Percentiles rank a stretch among this genome's conserved stretches.
These are phyloP conservation scores for Boletus coccyginus DNA, from an alignment of 768 basidiomycete genomes.

Conservation along the genomic window DNA sequence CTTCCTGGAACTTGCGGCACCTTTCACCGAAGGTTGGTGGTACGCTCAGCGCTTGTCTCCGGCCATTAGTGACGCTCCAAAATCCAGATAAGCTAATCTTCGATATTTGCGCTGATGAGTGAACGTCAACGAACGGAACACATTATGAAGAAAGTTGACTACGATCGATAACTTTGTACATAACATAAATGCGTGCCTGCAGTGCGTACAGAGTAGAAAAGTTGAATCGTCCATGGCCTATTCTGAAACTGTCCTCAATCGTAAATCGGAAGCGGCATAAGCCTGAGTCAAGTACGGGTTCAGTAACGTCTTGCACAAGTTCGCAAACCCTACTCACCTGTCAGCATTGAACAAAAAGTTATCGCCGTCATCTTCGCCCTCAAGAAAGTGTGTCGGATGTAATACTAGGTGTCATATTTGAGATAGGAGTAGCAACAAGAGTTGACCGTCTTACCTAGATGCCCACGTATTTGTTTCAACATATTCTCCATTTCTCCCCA, in stretches of 20 bases:
- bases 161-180: neutral
- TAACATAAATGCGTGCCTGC: conserved; percentile 1
- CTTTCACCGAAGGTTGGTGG: conserved; percentile 20
- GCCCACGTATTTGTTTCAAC: conserved; percentile 73
- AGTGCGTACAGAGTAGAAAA: neutral
- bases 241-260: conserved; percentile 33
- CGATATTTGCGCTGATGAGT: conserved; percentile 19
- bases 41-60: neutral
- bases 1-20: conserved; percentile 1
- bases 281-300: conserved; percentile 26
- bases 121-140: neutral
- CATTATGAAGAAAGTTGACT: neutral
- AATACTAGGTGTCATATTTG: conserved; percentile 50
- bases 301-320: neutral
- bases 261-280: conserved; percentile 76
- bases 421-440: neutral
- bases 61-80: neutral
- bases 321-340: conserved; percentile 41
- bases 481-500: conserved; percentile 86
- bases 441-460: conserved; percentile 61
- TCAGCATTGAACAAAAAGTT: conserved; percentile 95
- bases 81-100: conserved; percentile 21
- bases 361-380: conserved; percentile 88
- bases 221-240: neutral
- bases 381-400: conserved; percentile 83